phyloP scores from a whole-genome alignment of 2,329 filamentous ascomycete genomes.

The Sarocladium kiliense region DNA sequence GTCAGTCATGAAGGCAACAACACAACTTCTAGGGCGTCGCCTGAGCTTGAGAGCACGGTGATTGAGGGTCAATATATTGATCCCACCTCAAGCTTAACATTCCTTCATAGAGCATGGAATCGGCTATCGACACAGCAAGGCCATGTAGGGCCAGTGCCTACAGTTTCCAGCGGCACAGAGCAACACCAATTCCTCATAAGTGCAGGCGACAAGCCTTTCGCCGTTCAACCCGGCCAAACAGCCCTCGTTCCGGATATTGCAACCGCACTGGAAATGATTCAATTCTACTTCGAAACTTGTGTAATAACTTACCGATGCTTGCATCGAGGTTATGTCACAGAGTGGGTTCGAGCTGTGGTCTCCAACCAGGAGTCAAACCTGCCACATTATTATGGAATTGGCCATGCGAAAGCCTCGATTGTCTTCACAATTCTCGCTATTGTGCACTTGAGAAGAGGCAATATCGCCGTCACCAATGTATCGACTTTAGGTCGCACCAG shows the following conservation, averaged over 20 bases:
- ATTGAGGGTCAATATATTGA: constrained; percentile 52
- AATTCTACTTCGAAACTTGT: constrained; percentile 53
- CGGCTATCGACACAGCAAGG: constrained; percentile 28
- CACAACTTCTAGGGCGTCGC: constrained; percentile 18
- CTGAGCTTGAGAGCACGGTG: constrained; percentile 26
- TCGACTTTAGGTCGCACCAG: background rate
- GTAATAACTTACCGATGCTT: constrained; percentile 55
- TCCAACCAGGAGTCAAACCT: constrained; percentile 28
- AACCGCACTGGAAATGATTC: constrained; percentile 17
- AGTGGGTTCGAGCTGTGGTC: constrained; percentile 38
- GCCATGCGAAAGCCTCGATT: constrained; percentile 39
- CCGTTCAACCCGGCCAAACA: constrained; percentile 7
- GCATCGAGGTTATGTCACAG: constrained; percentile 44
- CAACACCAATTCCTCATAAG: constrained; percentile 19
- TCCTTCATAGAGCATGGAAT: constrained; percentile 49
- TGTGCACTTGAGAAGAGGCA: constrained; percentile 37
- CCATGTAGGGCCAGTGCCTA: constrained; percentile 17
- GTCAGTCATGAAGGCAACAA: constrained; percentile 6
- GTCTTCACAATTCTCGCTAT: constrained; percentile 44
- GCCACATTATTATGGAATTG: constrained; percentile 31
- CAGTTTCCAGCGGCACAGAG: constrained; percentile 13
- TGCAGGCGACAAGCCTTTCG: constrained; percentile 25
- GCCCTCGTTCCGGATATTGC: constrained; percentile 16
- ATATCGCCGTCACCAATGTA: background rate
- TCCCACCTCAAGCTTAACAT: constrained; percentile 49